Evolutionary conservation across 1,284 basidiomycete species (phyloP), one percentile per base, ranked within the genome.

Genomic region (Rhodotorula sp.): DNA sequence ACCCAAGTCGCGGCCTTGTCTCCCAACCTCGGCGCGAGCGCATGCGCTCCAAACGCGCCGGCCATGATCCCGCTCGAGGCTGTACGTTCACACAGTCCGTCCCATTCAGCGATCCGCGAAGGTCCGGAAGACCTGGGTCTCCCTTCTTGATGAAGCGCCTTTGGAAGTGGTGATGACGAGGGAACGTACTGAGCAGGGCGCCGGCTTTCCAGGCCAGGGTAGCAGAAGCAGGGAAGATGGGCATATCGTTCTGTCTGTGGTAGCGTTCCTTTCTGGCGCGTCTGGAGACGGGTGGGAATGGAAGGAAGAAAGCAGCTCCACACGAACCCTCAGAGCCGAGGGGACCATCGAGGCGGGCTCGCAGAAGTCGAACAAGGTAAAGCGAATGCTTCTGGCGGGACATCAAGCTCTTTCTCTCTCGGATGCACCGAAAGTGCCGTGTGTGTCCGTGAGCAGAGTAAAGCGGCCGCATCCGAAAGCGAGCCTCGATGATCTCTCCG

Each of bases 1-100:
- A 70, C 71, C 71, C 73, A 75, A 15, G 73, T 75, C n/a, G 68
- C 71, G 10, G 71, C 58, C 67, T 75, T 72, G n/a, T 75, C 70
- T 7, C 73, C 73, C 15, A 75, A 43, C 34, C 73, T 58, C 21
- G 62, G 68, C 26, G 68, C 71, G 10, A 75, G 58, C 16, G 73
- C 73, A 31, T 75, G 73, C 6, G 73, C 73, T 0, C 73, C 73
- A 16, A 74, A 69, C 8, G 73, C 73, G 23, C 70, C 73, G 7
- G 67, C 66, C 64, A 65, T 63, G 51, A 54, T 63, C 21, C 62
- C 62, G 3, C 34, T 63, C 62, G 62, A 54, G 34, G 62, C 62
- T 63, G 62, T 34, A 16, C 26, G 39, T 34, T 2, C 0, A 6
- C 34, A 3, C 34, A 34, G 34, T 34, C 2, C 2, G 0, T 34